Evolutionary conservation across 2,329 filamentous ascomycete genomes (phyloP), one percentile per base, ranked within the genome.

Genomic region (Verticillium nonalfalfae): DNA sequence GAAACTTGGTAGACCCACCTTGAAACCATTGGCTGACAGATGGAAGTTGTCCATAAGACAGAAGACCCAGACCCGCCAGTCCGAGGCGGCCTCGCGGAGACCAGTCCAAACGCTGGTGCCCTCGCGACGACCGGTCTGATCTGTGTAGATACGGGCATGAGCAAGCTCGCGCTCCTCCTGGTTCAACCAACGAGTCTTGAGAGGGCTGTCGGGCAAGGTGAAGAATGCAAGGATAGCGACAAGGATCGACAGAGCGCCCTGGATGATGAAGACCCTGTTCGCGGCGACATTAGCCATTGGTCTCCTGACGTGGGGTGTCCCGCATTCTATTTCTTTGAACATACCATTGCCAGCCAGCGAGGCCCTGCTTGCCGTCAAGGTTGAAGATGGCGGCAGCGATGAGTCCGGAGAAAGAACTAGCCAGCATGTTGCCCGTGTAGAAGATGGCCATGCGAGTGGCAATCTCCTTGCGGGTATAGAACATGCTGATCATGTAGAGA

Each of bases 11-110:
- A 1, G 2, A 50, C 45, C 7, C 9, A 50, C 45, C 65, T 81
- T 77, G 67, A 79, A 79, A 1, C 76, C 76, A 54, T 79, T 79
- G 18, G 79, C 79, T 3, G 78, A 78, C 54, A 82, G 67, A 63
- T 82, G 79, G 62, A 81, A 75, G 67, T 82, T 81, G 62, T 80
- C 77, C 78, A 81, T 81, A 38, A 81, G 71, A 7, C 76, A 77
- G 60, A 83, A 78, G 15, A 83, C 69, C 75, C 79, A 83, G 2
- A 80, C 74, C 58, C 78, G 75, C 36, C 76, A 78, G 65, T 84
- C 81, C 7, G 66, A 70, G 6, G 72, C 69, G 10, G 80, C 79
- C 58, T 79, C 73, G 56, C 75, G 69, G 50, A 82, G 73, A 50
- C 81, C 80, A 18, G 70, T 70, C 68, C 66, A 76, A 5, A 75